A percentile compares a stretch with the other conserved stretches of the same genome.
Conservation (phyloP, 2,329 filamentous ascomycete species). For the Ophiostoma himal-ulmi region DNA sequence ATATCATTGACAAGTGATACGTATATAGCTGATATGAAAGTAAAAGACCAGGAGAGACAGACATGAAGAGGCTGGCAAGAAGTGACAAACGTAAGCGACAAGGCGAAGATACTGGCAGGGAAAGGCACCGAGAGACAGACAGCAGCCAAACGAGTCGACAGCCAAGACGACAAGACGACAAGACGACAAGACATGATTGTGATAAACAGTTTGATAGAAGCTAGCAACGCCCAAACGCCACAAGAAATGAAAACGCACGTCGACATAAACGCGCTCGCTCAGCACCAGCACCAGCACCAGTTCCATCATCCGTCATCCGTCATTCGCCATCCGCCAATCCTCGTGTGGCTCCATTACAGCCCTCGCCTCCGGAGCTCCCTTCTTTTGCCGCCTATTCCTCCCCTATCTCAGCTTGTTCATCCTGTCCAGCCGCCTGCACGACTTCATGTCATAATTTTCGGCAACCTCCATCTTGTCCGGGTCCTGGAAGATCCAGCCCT, state of each 20-base stretch:
- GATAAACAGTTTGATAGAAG: neutral
- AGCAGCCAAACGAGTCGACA: too few species aligned
- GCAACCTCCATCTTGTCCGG: slow-evolving; percentile 71
- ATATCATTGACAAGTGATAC: neutral
- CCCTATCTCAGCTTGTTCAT: slow-evolving; percentile 31
- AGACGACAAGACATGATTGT: neutral
- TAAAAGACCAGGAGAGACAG: neutral
- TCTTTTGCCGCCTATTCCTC: too few species aligned
- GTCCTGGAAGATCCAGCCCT: slow-evolving; percentile 83
- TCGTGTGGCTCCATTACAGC: neutral
- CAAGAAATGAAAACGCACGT: neutral
- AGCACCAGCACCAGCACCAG: neutral
- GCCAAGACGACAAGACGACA: neutral
- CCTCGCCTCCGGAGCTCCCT: too few species aligned
- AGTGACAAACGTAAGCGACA: neutral
- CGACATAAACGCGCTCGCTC: neutral
- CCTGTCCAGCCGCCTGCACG: slow-evolving; percentile 47
- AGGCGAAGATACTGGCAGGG: neutral
- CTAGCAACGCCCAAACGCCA: slow-evolving; percentile 15
- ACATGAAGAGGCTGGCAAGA: neutral
- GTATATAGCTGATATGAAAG: neutral
- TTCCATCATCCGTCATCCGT: too few species aligned
- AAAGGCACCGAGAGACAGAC: neutral
- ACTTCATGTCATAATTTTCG: slow-evolving; percentile 45
- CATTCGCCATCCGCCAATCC: too few species aligned